Base-by-base conservation (phyloP, 108 stramenopile species). In the Aurantiochytrium sp. region DNA sequence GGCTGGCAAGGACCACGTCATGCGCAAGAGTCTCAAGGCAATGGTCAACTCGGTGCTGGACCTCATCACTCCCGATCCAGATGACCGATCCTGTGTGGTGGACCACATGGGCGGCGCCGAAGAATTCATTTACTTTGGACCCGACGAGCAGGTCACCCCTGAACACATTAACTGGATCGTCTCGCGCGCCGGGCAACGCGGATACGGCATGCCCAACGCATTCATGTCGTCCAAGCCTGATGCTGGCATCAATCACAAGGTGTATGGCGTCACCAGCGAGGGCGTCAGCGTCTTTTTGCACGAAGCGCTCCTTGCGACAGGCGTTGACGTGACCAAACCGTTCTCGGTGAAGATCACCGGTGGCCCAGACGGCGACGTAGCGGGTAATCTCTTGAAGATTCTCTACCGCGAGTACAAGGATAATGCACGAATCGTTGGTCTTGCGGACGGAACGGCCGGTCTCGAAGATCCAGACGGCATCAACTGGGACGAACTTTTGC, bases 301-400 rank as follows among this genome's bases (percentile, higher is more conserved):
- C 89, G 97, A 96, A 25, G 98, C 98, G 2, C 92, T 99, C 71
- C 93, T 94, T 18, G 72, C 94, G 21, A 83, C 73, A 10, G 73
- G 73, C 12, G 49, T 51, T 8, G 49, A 51, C 44, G 25, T 28
- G 2, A 51, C 21, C 12, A 58, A 91, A 88, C 89, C 83, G 5
- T 99, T 99, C 92, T 97, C 96, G 6, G 91, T 98, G 91, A 98
- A 98, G 92, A 93, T 99, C 71, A 98, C 98, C 0, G 98, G 98
- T 47, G 98, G 98, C 21, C 97, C 98, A 0, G 98, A 99, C 94
- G 98, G 98, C 42, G 98, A 99, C 89, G 98, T 99, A 4, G 98
- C 96, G 28, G 98, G 98, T 18, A 99, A 99, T 91, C 96, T 97
- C 92, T 94, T 99, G 73, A 96, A 96, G 87, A 98, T 99, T 88